Evolutionary conservation across 805 yeast genomes (phyloP).

Genomic region (Saccharomycopsis sp.): DNA sequence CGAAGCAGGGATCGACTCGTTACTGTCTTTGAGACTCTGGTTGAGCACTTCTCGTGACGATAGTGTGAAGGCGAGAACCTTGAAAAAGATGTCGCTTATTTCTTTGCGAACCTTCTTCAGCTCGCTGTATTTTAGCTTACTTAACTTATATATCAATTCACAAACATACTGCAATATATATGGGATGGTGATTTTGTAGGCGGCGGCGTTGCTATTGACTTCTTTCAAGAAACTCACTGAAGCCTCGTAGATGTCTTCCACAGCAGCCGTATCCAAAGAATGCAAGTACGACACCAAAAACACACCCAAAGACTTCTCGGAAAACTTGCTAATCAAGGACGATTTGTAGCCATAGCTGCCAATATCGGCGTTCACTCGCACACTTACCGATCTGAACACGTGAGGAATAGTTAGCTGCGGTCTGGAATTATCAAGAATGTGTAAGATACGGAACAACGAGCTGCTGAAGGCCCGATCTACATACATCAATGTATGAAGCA

Average conservation of each 20-base stretch:
- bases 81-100: constrained; percentile 32
- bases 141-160: constrained; percentile 48
- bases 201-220: constrained; percentile 38
- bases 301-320: constrained; percentile 38
- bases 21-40: no score
- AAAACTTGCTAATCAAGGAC: constrained; percentile 40
- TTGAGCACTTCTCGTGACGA: constrained; percentile 23
- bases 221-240: constrained; percentile 56
- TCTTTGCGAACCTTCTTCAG: constrained; percentile 56
- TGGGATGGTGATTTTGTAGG: constrained; percentile 46
- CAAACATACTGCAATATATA: constrained; percentile 47
- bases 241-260: constrained; percentile 71
- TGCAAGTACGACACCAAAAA: constrained; percentile 57
- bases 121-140: constrained; percentile 54
- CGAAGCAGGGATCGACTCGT: no score
- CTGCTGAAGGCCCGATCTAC: constrained; percentile 26
- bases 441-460: constrained; percentile 54
- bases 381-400: constrained; percentile 48
- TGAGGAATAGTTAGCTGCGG: constrained; percentile 69
- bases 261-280: constrained; percentile 65
- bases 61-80: constrained; percentile 30
- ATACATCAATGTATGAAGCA: constrained; percentile 56
- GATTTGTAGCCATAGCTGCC: constrained; percentile 32
- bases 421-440: constrained; percentile 77
- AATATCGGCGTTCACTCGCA: constrained; percentile 36